Evolutionary conservation across 148 eudicot species (phyloP).

Genomic region (Silene conica): DNA sequence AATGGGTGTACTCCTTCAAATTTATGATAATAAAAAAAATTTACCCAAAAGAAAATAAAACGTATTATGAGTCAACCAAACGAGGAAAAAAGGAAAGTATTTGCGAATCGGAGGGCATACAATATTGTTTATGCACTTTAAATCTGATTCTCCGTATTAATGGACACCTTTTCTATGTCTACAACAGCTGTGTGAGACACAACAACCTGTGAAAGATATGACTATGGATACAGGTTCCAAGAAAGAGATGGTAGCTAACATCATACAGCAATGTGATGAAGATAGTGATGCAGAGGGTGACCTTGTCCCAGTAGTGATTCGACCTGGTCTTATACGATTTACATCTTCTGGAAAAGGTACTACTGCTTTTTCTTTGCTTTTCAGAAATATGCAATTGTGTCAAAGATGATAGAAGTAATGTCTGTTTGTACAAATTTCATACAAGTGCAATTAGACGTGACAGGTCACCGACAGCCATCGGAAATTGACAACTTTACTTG

Average conservation of each 20-base stretch:
- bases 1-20: no score
- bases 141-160: neutral
- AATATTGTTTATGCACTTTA: neutral
- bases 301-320: conserved; percentile 62
- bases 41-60: no score
- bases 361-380: conserved; percentile 8
- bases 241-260: conserved; percentile 20
- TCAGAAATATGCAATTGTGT: neutral
- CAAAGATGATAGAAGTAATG: neutral
- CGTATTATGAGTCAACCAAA: neutral
- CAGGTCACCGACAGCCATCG: neutral
- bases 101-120: neutral
- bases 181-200: conserved; percentile 34
- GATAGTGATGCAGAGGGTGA: conserved; percentile 48
- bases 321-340: conserved; percentile 92
- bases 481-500: neutral
- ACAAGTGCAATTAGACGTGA: neutral
- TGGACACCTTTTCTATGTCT: neutral
- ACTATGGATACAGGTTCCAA: conserved; percentile 19
- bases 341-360: conserved; percentile 61
- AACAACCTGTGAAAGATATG: conserved; percentile 25
- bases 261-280: conserved; percentile 21
- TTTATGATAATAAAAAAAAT: no score
- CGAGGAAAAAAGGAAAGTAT: neutral
- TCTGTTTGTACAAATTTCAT: neutral